phyloP scores from a whole-genome alignment of 108 stramenopile genomes.

The Nitzschia palea region DNA sequence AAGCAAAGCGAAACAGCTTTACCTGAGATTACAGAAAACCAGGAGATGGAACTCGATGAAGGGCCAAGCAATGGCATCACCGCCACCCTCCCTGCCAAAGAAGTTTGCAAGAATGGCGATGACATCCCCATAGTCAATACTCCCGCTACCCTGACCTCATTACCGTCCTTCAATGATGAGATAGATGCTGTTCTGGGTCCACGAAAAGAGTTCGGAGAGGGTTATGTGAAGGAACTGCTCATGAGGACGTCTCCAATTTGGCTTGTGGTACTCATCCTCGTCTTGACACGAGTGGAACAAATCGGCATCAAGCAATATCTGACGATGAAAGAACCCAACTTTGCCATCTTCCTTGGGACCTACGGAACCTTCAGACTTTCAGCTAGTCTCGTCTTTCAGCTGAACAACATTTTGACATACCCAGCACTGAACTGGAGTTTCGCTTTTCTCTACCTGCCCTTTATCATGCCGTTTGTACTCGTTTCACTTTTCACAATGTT shows the following conservation, averaged over 20 bases:
- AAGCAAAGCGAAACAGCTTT: conserved; percentile 1
- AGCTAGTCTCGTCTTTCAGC: conserved; percentile 54
- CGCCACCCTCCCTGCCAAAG: no score
- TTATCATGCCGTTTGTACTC: conserved; percentile 62
- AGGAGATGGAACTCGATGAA: conserved; percentile 1
- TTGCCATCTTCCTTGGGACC: conserved; percentile 53
- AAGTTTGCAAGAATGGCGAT: conserved; percentile 1
- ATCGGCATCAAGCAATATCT: conserved; percentile 49
- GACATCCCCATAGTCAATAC: conserved; percentile 9
- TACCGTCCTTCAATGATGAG: background rate
- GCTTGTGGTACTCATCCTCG: conserved; percentile 49
- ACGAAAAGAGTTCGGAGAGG: conserved; percentile 42
- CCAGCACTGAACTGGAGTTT: conserved; percentile 64
- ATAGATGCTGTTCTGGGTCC: conserved; percentile 51
- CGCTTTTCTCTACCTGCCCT: conserved; percentile 63
- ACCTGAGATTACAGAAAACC: conserved; percentile 4
- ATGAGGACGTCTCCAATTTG: conserved; percentile 56
- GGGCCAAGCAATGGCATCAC: background rate
- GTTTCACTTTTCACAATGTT: conserved; percentile 51
- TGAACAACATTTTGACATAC: conserved; percentile 57
- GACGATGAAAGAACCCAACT: conserved; percentile 37
- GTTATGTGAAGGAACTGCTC: conserved; percentile 44
- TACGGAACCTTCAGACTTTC: conserved; percentile 56
- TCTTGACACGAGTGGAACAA: conserved; percentile 49
- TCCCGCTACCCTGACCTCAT: background rate